phyloP scores from a whole-genome alignment of 2,329 filamentous ascomycete genomes.

The Bipolaris sorokiniana region DNA sequence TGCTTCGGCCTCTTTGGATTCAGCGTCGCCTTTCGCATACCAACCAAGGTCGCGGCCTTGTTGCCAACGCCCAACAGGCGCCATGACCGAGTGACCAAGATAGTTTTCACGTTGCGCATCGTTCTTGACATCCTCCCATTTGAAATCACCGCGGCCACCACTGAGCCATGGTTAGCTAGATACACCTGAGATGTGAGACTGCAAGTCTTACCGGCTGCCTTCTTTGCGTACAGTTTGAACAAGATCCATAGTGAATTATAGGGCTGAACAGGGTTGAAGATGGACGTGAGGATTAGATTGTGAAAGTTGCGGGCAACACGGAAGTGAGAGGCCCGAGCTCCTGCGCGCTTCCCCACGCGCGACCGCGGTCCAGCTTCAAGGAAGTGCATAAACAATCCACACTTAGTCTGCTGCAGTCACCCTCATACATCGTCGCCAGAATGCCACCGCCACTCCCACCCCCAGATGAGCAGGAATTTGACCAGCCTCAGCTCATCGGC shows the following conservation, averaged over 20 bases:
- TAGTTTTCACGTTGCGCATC: constrained; percentile 88
- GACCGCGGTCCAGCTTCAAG: constrained; percentile 1
- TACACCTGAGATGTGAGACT: neutral
- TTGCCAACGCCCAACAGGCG: constrained; percentile 91
- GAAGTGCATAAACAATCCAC: constrained; percentile 1
- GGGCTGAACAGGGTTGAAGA: constrained; percentile 10
- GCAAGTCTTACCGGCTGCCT: constrained; percentile 65
- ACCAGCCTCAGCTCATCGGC: constrained; percentile 29
- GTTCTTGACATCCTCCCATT: constrained; percentile 90
- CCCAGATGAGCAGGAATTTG: constrained; percentile 43
- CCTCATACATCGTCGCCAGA: constrained; percentile 13
- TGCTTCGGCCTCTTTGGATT: constrained; percentile 62
- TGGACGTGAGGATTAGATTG: neutral
- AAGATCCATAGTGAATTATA: constrained; percentile 74
- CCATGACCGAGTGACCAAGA: constrained; percentile 89
- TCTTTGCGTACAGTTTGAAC: constrained; percentile 93
- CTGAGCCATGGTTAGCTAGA: constrained; percentile 50
- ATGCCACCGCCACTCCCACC: constrained; percentile 40
- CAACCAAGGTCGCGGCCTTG: constrained; percentile 72
- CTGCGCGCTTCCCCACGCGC: constrained; percentile 5
- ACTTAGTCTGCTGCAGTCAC: constrained; percentile 3
- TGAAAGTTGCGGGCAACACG: constrained; percentile 31
- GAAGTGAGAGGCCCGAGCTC: constrained; percentile 29
- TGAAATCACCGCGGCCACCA: constrained; percentile 89
- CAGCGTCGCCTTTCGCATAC: constrained; percentile 67